Evolutionary conservation across 768 basidiomycete species (phyloP).

Genomic region (Rhizopogon salebrosus): DNA sequence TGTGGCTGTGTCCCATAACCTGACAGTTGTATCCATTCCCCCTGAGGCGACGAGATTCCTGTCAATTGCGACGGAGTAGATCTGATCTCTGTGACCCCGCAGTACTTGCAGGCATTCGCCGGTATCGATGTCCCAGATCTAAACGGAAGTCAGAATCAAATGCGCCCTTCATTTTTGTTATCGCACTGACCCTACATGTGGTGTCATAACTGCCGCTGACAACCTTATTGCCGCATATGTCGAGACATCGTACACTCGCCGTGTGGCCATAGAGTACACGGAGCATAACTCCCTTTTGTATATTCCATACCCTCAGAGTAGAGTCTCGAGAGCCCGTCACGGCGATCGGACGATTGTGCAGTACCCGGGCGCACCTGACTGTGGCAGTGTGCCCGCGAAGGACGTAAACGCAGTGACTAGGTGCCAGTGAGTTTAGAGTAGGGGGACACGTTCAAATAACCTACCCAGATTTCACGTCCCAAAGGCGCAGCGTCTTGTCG

Average conservation of each 20-base stretch:
- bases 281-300: slow-evolving; percentile 69
- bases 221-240: slow-evolving; percentile 76
- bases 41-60: slow-evolving; percentile 79
- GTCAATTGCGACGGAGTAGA: slow-evolving; percentile 90
- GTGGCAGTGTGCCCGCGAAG: slow-evolving; percentile 86
- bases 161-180: neutral
- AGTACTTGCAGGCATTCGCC: slow-evolving; percentile 83
- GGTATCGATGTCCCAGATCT: slow-evolving; percentile 90
- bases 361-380: slow-evolving; percentile 82
- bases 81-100: slow-evolving; percentile 79
- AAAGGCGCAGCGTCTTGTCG: slow-evolving; percentile 86
- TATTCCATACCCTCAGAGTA: slow-evolving; percentile 89
- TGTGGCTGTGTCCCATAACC: slow-evolving; percentile 83
- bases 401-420: slow-evolving; percentile 65
- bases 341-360: slow-evolving; percentile 84
- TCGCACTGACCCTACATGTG: slow-evolving; percentile 64
- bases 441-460: slow-evolving; percentile 13
- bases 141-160: slow-evolving; percentile 1
- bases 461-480: slow-evolving; percentile 86
- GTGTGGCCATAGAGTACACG: slow-evolving; percentile 71
- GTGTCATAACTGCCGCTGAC: slow-evolving; percentile 94
- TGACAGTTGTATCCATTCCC: slow-evolving; percentile 88
- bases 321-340: slow-evolving; percentile 87
- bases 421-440: slow-evolving; percentile 4
- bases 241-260: slow-evolving; percentile 81